Conservation (phyloP, 257 asterid genomes). For the Verbascum thapsus region DNA sequence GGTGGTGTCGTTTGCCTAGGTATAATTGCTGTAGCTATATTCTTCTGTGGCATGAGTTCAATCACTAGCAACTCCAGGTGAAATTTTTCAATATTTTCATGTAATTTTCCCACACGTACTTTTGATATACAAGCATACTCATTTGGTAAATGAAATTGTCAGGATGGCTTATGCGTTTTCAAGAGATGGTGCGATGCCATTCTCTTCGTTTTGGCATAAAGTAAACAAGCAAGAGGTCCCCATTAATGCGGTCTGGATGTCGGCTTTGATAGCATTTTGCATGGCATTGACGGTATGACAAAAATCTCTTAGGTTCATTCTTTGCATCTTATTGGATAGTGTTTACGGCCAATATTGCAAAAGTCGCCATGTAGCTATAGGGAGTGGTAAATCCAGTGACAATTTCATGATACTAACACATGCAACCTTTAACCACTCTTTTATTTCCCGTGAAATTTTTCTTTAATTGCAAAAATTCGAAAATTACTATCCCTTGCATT, state of each 20-base stretch:
- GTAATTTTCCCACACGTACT: background rate
- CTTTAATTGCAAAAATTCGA: no score
- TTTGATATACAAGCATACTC: background rate
- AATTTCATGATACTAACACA: no score
- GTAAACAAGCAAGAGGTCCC: slow-evolving; percentile 91
- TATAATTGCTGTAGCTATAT: slow-evolving; percentile 78
- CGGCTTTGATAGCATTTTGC: slow-evolving; percentile 87
- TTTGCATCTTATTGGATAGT: background rate
- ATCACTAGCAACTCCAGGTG: slow-evolving; percentile 96
- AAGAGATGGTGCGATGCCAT: slow-evolving; percentile 98
- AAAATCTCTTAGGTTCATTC: slow-evolving; percentile 2
- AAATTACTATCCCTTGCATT: no score
- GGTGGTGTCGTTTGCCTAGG: slow-evolving; percentile 82
- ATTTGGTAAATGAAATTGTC: slow-evolving; percentile 3
- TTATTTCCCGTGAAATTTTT: no score
- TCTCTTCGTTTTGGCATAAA: slow-evolving; percentile 79
- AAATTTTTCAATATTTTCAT: slow-evolving; percentile 15
- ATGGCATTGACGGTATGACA: slow-evolving; percentile 86
- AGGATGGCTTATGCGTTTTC: slow-evolving; percentile 99
- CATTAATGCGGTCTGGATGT: slow-evolving; percentile 82
- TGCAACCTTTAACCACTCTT: no score
- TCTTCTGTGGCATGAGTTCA: slow-evolving; percentile 95
- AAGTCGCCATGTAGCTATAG: no score
- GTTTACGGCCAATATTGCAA: no score
- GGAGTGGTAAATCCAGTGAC: no score